Evolutionary conservation across 768 basidiomycete species (phyloP), one percentile per base, ranked within the genome.

Genomic region (Leccinum boreale): DNA sequence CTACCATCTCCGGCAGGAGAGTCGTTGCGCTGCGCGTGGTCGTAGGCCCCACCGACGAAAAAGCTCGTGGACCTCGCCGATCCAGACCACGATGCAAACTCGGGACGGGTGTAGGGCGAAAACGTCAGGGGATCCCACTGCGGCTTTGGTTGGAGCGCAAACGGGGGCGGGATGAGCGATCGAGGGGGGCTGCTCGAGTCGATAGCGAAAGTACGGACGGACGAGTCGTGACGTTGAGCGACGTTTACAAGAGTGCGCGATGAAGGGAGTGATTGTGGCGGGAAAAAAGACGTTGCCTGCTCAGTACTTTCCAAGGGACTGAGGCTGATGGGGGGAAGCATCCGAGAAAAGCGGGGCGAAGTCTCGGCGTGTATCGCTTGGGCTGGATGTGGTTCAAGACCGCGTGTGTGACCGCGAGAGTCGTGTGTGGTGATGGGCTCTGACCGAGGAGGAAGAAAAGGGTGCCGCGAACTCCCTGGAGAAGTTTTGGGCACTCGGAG

Each of bases 81-180:
- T 46, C 73, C 63, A 12, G 77, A 64, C 69, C 70, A 65, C 29
- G 71, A 64, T 50, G 72, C 52, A 67, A 78, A 59, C 62, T 73
- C 63, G 58, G 74, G 74, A 60, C 77, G 69, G 6, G 77, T 74
- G 59, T 68, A 63, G 9, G 78, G 67, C 24, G 67, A 57, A 66
- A 78, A 80, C 0, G 75, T 65, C 3, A 74, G 69, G 44, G 72
- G 75, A 56, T 85, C 82, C 86, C 87, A 89, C 52, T 83, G 85
- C 1, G 86, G 87, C 53, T 73, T 74, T 3, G 87, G 88, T 66
- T 89, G 84, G 4, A 90, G 73, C 10, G 85, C 81, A 65, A 83
- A 87, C 3, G 87, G 88, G 15, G 86, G 79, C 0, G 80, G 74
- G 39, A 81, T 68, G 19, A 59, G 60, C 19, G 33, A 45, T 21